These are phyloP conservation scores for Omphalotus olearius DNA, from an alignment of 1,284 basidiomycete species.

Conservation along the genomic window DNA sequence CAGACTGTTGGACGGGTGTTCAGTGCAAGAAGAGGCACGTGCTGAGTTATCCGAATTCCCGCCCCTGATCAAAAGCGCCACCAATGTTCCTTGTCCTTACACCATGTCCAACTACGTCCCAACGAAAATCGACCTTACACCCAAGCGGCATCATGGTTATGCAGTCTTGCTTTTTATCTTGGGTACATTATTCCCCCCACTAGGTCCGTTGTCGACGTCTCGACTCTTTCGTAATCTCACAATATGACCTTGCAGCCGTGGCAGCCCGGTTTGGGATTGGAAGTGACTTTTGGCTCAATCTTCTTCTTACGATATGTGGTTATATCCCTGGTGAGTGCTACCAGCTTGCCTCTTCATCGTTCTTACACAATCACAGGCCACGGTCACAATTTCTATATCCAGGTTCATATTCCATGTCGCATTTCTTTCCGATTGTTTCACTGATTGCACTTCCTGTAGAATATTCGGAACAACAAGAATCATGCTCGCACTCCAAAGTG, in stretches of 20 bases:
- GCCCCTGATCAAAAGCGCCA: neutral
- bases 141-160: constrained; percentile 80
- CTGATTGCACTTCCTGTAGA: constrained; percentile 42
- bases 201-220: constrained; percentile 52
- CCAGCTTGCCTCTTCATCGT: constrained; percentile 1
- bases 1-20: neutral
- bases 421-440: neutral
- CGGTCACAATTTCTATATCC: constrained; percentile 89
- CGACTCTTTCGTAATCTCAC: constrained; percentile 3
- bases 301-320: constrained; percentile 85
- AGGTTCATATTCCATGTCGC: constrained; percentile 32
- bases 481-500: constrained; percentile 90
- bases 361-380: constrained; percentile 51
- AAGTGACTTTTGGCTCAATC: constrained; percentile 89
- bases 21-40: neutral
- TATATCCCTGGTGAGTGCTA: constrained; percentile 75
- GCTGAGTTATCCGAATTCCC: neutral
- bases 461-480: constrained; percentile 94
- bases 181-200: constrained; percentile 81
- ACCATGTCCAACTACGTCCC: constrained; percentile 29
- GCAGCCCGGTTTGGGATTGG: constrained; percentile 94
- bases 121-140: constrained; percentile 29
- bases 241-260: constrained; percentile 60
- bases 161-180: constrained; percentile 78
- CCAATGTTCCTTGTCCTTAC: constrained; percentile 6